Conservation (phyloP, 768 basidiomycete genomes). For the Tricholoma furcatifolium region DNA sequence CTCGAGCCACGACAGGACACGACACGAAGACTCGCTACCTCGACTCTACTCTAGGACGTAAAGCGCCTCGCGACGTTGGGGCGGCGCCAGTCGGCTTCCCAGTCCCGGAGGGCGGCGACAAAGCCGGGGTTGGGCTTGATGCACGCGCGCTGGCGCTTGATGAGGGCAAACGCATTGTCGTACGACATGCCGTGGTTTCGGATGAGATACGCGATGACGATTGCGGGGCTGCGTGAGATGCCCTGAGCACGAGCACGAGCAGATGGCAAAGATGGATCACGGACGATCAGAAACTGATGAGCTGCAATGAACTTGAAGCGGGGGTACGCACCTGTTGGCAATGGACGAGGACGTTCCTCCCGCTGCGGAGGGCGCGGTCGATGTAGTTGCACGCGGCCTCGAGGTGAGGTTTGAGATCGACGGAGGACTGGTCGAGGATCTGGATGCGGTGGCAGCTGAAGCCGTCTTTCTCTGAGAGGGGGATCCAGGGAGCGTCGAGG, state of each 20-base stretch:
- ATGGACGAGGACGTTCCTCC: slow-evolving; percentile 72
- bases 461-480: slow-evolving; percentile 42
- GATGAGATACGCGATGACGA: slow-evolving; percentile 83
- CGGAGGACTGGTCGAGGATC: slow-evolving; percentile 59
- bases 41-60: slow-evolving; percentile 14
- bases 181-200: slow-evolving; percentile 71
- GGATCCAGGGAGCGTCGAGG: slow-evolving; percentile 63
- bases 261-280: neutral
- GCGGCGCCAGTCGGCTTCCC: slow-evolving; percentile 41
- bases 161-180: slow-evolving; percentile 58
- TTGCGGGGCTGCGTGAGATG: slow-evolving; percentile 72
- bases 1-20: too few relatives aligned
- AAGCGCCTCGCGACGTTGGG: slow-evolving; percentile 19
- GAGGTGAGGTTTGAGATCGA: slow-evolving; percentile 66
- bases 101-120: slow-evolving; percentile 55
- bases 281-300: slow-evolving; percentile 12
- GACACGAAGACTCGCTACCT: too few relatives aligned
- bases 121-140: slow-evolving; percentile 81
- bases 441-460: slow-evolving; percentile 63
- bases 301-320: neutral
- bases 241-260: slow-evolving; percentile 41
- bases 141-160: slow-evolving; percentile 67
- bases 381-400: slow-evolving; percentile 70
- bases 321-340: slow-evolving; percentile 70
- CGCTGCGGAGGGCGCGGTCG: slow-evolving; percentile 54